phyloP scores from a whole-genome alignment of 75 land plant genomes.

The Pinus taeda region DNA sequence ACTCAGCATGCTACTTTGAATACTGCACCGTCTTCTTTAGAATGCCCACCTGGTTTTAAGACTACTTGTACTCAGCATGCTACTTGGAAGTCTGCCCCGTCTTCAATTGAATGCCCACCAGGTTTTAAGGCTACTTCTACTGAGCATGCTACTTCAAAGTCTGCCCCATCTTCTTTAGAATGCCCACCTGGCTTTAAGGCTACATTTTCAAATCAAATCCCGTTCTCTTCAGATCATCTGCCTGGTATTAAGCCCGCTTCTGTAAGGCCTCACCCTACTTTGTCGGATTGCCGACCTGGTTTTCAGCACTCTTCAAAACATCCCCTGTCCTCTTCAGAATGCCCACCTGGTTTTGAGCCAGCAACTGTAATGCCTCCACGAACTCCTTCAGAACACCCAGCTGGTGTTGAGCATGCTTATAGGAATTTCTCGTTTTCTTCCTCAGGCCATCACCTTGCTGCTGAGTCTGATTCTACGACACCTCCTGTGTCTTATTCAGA shows the following conservation, averaged over 20 bases:
- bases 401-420: neutral
- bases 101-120: neutral
- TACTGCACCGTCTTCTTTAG: neutral
- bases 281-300: constrained; percentile 3
- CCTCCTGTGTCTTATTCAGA: neutral
- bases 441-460: neutral
- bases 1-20: neutral
- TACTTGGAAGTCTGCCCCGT: neutral
- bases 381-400: neutral
- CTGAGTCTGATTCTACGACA: neutral
- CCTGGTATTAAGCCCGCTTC: neutral
- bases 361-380: neutral
- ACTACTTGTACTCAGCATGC: neutral
- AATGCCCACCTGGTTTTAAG: constrained; percentile 1
- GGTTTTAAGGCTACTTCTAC: neutral
- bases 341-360: neutral
- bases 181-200: neutral
- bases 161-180: neutral
- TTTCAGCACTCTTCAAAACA: neutral
- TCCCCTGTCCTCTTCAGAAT: neutral
- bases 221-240: neutral
- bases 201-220: neutral
- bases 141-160: neutral
- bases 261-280: neutral
- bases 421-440: neutral